phyloP scores from a whole-genome alignment of 495 filamentous ascomycete species.

The Neurospora tetrasperma region DNA sequence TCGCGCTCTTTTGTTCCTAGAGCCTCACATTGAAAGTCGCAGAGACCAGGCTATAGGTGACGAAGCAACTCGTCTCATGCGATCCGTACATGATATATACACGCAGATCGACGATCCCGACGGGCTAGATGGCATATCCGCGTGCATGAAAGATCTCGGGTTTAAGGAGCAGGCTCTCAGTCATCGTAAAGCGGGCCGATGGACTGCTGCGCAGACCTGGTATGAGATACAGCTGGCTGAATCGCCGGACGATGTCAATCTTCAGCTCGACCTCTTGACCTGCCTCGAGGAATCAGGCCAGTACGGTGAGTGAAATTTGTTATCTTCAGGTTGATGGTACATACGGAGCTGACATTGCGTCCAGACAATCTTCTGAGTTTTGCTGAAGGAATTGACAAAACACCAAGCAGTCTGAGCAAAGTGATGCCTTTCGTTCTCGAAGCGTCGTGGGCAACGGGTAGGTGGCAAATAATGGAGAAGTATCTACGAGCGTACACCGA shows the following conservation, averaged over 20 bases:
- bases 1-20: constrained; percentile 84
- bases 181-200: constrained; percentile 86
- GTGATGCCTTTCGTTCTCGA: constrained; percentile 76
- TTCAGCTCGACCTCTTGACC: constrained; percentile 72
- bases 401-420: constrained; percentile 38
- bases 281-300: constrained; percentile 90
- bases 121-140: constrained; percentile 88
- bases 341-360: constrained; percentile 1
- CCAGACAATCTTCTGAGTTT: constrained; percentile 75
- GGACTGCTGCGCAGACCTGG: constrained; percentile 97
- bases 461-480: constrained; percentile 64
- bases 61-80: constrained; percentile 48
- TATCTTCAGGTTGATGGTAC: constrained; percentile 8
- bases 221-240: constrained; percentile 81
- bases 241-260: constrained; percentile 61
- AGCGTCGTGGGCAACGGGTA: constrained; percentile 78
- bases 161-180: constrained; percentile 88
- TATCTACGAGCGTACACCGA: constrained; percentile 47
- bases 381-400: constrained; percentile 62
- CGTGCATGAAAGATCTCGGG: constrained; percentile 67
- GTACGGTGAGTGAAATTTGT: constrained; percentile 48
- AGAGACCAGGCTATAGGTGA: constrained; percentile 31
- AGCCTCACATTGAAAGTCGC: constrained; percentile 69
- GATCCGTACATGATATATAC: constrained; percentile 83
- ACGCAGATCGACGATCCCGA: constrained; percentile 96